Conservation (phyloP, 441 rosid species). For the Populus hybrid region DNA sequence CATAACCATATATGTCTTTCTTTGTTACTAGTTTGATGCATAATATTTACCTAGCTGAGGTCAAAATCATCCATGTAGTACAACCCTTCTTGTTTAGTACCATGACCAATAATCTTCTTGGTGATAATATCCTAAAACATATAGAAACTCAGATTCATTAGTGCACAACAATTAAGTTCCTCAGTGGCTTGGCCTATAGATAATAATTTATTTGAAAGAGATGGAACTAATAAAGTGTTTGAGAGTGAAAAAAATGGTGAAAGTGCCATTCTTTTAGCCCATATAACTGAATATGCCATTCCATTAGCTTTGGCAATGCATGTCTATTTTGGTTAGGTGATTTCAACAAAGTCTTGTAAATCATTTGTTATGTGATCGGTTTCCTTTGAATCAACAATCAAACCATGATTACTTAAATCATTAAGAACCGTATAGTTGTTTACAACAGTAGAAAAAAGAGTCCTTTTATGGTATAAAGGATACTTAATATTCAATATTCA, state of each 20-base stretch:
- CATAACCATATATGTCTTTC: background rate
- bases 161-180: background rate
- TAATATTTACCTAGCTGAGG: background rate
- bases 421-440: too few relatives aligned
- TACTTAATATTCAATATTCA: too few relatives aligned
- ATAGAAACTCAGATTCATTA: background rate
- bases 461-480: too few relatives aligned
- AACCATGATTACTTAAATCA: too few relatives aligned
- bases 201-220: too few relatives aligned
- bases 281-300: background rate
- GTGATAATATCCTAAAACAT: background rate
- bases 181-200: background rate
- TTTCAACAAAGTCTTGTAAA: too few relatives aligned
- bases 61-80: background rate
- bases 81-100: background rate
- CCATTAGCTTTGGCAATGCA: background rate
- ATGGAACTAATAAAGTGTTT: background rate
- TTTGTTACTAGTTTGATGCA: too few relatives aligned
- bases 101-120: background rate
- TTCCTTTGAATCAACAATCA: too few relatives aligned
- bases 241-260: background rate
- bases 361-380: too few relatives aligned
- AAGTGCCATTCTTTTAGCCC: background rate
- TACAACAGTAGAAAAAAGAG: too few relatives aligned
- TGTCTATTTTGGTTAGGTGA: background rate